Evolutionary conservation across 2,329 filamentous ascomycete species (phyloP).

Genomic region (Ascochyta rabiei): DNA sequence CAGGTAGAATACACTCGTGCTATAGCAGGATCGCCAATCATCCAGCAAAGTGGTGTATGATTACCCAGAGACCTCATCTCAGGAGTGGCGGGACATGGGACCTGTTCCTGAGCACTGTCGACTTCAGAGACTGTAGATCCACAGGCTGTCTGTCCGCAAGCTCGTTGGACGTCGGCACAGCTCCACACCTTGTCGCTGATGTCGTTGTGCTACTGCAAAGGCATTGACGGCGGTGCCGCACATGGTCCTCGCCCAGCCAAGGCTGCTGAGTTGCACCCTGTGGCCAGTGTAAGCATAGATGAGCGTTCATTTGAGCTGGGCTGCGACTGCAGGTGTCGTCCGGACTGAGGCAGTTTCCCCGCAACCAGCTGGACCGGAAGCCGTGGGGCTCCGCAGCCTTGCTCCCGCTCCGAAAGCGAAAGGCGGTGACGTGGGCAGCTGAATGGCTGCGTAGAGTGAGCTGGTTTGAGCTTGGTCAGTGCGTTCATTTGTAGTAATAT

Average conservation of each 20-base stretch:
- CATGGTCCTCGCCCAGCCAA: neutral
- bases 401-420: neutral
- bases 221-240: neutral
- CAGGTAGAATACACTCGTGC: slow-evolving; percentile 24
- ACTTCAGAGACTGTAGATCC: neutral
- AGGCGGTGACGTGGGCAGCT: neutral
- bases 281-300: neutral
- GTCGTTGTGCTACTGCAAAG: neutral
- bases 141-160: neutral
- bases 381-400: neutral
- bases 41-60: slow-evolving; percentile 26
- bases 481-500: slow-evolving; percentile 22
- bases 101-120: slow-evolving; percentile 6
- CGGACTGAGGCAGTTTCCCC: slow-evolving; percentile 1
- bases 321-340: neutral
- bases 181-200: neutral
- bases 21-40: slow-evolving; percentile 33
- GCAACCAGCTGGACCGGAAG: neutral
- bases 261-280: neutral
- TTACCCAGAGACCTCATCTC: slow-evolving; percentile 22
- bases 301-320: slow-evolving; percentile 4
- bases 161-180: neutral
- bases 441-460: slow-evolving; percentile 22
- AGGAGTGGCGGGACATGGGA: slow-evolving; percentile 24
- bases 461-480: slow-evolving; percentile 22